Conservation (phyloP, 177 flowering plant genomes). For the Tripterygium wilfordii region DNA sequence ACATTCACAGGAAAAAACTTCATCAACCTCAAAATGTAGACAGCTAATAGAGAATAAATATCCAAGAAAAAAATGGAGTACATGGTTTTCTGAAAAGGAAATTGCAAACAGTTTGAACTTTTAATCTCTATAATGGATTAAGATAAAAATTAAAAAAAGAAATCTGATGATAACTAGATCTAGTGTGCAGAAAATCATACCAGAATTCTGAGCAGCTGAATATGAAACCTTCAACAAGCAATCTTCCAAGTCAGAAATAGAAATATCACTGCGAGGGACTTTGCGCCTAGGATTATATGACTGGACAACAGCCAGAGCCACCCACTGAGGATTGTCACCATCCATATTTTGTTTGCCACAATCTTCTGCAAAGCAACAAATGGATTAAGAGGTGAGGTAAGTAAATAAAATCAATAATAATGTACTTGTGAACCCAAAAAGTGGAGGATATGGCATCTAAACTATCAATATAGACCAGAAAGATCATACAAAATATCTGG, state of each 20-base stretch:
- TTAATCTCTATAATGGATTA: too few species aligned
- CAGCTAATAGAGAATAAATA: too few species aligned
- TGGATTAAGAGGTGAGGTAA: background rate
- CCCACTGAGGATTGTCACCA: conserved; percentile 50
- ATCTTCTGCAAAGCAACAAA: conserved; percentile 37
- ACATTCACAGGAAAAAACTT: too few species aligned
- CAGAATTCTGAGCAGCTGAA: conserved; percentile 70
- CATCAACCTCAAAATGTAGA: too few species aligned
- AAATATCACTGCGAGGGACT: conserved; percentile 75
- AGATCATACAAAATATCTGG: too few species aligned
- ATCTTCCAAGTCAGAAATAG: conserved; percentile 64
- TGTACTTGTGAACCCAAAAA: too few species aligned
- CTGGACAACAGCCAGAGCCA: conserved; percentile 87
- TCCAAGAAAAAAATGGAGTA: too few species aligned
- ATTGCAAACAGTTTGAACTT: too few species aligned
- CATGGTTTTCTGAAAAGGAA: too few species aligned
- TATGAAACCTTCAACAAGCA: conserved; percentile 73
- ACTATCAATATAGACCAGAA: too few species aligned
- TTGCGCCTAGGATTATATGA: conserved; percentile 84
- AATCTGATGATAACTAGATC: background rate
- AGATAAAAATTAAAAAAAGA: background rate
- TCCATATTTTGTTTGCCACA: conserved; percentile 14
- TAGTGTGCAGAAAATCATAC: conserved; percentile 24
- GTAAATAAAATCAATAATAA: too few species aligned
- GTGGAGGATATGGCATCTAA: too few species aligned